A percentile compares a stretch with the other conserved stretches of the same genome.
Evolutionary conservation across 768 basidiomycete genomes (phyloP).

Genomic region (Serendipita sp.): DNA sequence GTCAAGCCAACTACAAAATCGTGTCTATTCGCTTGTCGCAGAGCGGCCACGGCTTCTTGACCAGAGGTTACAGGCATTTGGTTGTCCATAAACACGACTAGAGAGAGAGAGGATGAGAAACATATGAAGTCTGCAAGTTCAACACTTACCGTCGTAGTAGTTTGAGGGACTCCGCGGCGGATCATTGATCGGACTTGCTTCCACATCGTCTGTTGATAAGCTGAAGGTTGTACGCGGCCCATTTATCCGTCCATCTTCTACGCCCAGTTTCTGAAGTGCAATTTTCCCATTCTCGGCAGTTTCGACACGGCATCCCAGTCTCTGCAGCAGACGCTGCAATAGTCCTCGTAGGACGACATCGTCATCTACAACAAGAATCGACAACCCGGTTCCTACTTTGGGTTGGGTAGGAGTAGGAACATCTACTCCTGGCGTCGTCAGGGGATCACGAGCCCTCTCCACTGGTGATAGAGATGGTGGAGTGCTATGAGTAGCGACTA

Average conservation of each 20-base stretch:
- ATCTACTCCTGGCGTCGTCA: no score
- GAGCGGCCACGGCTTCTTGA: not conserved
- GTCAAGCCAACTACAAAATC: not conserved
- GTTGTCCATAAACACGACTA: not conserved
- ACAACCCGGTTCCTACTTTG: not conserved
- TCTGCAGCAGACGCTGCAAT: slow-evolving; percentile 16
- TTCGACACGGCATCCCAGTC: slow-evolving; percentile 15
- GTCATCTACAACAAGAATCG: not conserved
- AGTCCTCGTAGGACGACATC: slow-evolving; percentile 15
- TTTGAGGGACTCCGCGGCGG: not conserved
- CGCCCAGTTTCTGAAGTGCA: slow-evolving; percentile 12
- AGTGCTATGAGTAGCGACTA: not conserved
- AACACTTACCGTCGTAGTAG: not conserved
- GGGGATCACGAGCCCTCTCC: not conserved
- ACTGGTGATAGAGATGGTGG: not conserved
- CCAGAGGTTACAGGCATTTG: not conserved
- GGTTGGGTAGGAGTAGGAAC: not conserved
- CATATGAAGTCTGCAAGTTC: not conserved
- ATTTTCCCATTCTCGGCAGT: slow-evolving; percentile 18
- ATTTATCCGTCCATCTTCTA: not conserved
- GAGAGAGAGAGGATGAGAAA: not conserved
- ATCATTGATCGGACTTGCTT: no score
- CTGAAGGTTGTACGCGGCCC: not conserved
- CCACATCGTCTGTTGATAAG: no score
- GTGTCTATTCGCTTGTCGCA: not conserved